Percentiles rank a stretch among this genome's conserved stretches.
Evolutionary conservation across 306 rosid genomes (phyloP).

Genomic region (Castanea crenata): DNA sequence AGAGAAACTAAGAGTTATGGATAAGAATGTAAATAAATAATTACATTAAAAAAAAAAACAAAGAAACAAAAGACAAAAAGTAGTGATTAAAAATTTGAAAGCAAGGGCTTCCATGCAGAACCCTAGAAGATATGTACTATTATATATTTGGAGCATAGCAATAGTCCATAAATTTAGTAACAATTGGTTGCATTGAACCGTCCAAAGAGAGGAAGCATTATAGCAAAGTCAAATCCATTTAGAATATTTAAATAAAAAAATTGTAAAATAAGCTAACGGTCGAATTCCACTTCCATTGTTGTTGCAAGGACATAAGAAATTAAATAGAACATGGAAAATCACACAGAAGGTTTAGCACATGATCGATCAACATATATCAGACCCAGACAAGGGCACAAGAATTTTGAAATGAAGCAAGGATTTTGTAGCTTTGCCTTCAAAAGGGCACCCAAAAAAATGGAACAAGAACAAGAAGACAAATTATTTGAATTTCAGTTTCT

Average conservation of each 20-base stretch:
- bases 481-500: no score
- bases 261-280: conserved; percentile 1
- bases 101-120: conserved; percentile 7
- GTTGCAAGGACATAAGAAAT: not conserved
- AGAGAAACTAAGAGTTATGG: no score
- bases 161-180: not conserved
- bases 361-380: no score
- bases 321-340: not conserved
- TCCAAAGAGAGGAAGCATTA: not conserved
- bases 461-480: no score
- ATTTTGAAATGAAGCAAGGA: no score
- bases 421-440: no score
- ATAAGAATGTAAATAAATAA: no score
- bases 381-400: no score
- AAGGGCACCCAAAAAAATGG: no score
- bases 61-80: no score
- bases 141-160: not conserved
- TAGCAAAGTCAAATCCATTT: not conserved
- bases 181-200: not conserved
- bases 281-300: not conserved
- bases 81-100: not conserved
- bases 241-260: not conserved
- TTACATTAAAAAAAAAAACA: no score
- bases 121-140: not conserved
- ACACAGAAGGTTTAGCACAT: no score